Evolutionary conservation across 2,329 filamentous ascomycete genomes (phyloP), one percentile per base, ranked within the genome.

Genomic region (Beauveria bassiana): DNA sequence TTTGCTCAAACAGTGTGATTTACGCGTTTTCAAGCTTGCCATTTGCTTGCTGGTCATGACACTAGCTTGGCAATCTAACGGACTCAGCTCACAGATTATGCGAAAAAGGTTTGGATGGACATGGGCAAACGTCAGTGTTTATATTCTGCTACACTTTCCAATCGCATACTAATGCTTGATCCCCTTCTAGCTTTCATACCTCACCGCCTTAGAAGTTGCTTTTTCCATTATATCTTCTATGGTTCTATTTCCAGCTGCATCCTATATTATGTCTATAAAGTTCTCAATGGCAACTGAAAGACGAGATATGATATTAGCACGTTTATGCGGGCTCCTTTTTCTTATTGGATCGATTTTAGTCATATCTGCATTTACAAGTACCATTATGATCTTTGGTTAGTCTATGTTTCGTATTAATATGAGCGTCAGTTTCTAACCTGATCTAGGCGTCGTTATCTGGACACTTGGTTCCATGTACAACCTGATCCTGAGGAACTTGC

Each of bases 101-200:
- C 45, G 56, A 14, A 59, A 22, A 18, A 59, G 18, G 16, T 59
- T 51, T 43, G 56, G 56, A 16, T 59, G 56, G 56, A 59, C 45
- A n/a, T 59, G 56, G 56, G 45, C 56, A 1, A n/a, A 51, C 14
- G 56, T 51, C 2, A 42, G 46, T 20, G 3, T 12, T 28, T 24
- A 3, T 14, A 1, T 28, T 42, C n/a, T 38, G 8, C 24, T 26
- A 31, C 24, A 38, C 20, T 46, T 1, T 4, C 4, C 12, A 7
- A 7, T 34, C 1, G 12, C 3, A 34, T 24, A 26, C 45, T 20
- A 10, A 31, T 34, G 31, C 34, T 22, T 3, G 2, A 12, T 5
- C 5, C 0, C 16, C 5, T 31, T 5, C 16, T 20, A 59, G 56
- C 46, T 59, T 12, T 42, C 56, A 49, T 59, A 59, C 12, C 20